phyloP scores from a whole-genome alignment of 202 grass and related monocot species.

The Hordeum pubiflorum region DNA sequence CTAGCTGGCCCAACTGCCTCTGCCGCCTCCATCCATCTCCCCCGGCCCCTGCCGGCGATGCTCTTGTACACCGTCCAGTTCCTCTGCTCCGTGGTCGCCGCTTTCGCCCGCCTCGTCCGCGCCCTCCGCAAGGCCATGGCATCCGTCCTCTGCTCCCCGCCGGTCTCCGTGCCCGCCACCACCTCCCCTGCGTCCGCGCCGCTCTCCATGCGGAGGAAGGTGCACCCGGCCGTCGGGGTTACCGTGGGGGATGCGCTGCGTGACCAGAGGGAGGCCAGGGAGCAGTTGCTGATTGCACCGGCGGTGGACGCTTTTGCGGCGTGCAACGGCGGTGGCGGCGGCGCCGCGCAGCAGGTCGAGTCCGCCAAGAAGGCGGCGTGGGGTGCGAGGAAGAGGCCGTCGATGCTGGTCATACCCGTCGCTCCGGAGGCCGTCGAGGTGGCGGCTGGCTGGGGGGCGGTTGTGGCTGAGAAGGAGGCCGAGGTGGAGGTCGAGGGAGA shows the following conservation, averaged over 20 bases:
- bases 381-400: slow-evolving; percentile 34
- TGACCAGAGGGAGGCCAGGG: background rate
- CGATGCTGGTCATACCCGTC: slow-evolving; percentile 51
- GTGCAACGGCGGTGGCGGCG: background rate
- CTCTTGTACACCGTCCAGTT: slow-evolving; percentile 18
- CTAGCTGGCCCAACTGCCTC: background rate
- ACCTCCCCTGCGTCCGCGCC: background rate
- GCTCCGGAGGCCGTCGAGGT: slow-evolving; percentile 9
- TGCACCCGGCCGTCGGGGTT: background rate
- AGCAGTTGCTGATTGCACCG: background rate
- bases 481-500: slow-evolving; percentile 36
- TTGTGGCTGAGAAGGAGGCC: slow-evolving; percentile 26
- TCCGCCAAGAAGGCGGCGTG: background rate
- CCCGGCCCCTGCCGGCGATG: background rate
- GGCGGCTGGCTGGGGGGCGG: background rate
- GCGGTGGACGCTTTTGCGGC: background rate
- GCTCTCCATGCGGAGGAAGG: background rate
- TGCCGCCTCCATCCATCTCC: background rate
- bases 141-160: background rate
- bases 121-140: slow-evolving; percentile 31
- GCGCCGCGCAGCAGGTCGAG: background rate
- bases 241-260: background rate
- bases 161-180: background rate
- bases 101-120: slow-evolving; percentile 2
- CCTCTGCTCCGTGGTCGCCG: slow-evolving; percentile 14